These are phyloP conservation scores for Pseudonectria buxi DNA, from an alignment of 2,329 filamentous ascomycete species.

Conservation along the genomic window DNA sequence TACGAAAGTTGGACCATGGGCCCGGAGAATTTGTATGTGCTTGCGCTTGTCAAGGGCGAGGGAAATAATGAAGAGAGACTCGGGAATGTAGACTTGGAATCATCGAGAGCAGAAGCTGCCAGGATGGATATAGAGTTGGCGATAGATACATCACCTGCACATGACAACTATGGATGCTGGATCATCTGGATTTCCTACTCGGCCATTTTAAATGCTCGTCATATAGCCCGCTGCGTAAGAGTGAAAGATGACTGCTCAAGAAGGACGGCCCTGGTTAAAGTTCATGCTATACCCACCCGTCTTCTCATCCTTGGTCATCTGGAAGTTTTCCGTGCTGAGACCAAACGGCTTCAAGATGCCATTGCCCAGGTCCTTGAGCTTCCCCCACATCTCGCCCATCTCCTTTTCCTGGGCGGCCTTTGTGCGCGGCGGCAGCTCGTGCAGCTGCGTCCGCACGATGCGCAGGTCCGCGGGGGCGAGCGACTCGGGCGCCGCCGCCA, in stretches of 20 bases:
- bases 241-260: neutral
- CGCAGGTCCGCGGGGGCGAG: conserved; percentile 60
- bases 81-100: no score
- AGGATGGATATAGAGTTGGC: no score
- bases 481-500: conserved; percentile 44
- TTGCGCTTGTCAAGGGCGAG: no score
- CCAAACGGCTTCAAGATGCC: conserved; percentile 90
- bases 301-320: conserved; percentile 85
- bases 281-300: conserved; percentile 93
- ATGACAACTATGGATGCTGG: no score
- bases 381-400: conserved; percentile 95
- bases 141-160: no score
- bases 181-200: no score
- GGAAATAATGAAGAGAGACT: no score
- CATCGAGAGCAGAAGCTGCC: no score
- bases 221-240: neutral
- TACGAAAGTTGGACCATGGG: no score
- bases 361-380: conserved; percentile 87
- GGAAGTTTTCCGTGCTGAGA: conserved; percentile 87
- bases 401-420: conserved; percentile 79
- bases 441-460: conserved; percentile 60
- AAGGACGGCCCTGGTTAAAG: conserved; percentile 44
- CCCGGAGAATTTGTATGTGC: no score
- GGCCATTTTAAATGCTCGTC: neutral
- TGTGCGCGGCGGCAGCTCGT: conserved; percentile 58